phyloP scores from a whole-genome alignment of 2,329 filamentous ascomycete species.

The Diaporthe longicolla region DNA sequence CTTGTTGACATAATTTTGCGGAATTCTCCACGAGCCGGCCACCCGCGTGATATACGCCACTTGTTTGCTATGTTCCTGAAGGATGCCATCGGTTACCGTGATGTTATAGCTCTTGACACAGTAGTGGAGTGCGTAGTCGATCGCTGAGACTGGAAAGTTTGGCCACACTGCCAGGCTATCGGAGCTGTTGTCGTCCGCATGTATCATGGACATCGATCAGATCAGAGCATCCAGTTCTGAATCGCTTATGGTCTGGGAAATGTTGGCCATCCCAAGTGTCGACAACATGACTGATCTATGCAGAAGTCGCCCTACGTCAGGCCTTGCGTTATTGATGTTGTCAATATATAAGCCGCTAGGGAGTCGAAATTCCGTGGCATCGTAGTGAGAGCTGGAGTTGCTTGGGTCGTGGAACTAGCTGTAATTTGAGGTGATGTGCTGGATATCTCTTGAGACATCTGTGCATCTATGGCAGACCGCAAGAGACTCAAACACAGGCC shows the following conservation, averaged over 20 bases:
- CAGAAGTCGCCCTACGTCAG: no score
- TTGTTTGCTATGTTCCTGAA: neutral
- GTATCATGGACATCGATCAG: conserved; percentile 27
- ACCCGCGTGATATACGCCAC: neutral
- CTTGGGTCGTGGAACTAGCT: no score
- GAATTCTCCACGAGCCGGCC: neutral
- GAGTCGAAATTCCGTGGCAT: conserved; percentile 25
- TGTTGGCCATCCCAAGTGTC: conserved; percentile 3
- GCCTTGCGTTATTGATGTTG: neutral
- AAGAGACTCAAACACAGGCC: neutral
- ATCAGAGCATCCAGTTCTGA: conserved; percentile 19
- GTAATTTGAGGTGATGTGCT: neutral
- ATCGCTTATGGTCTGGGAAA: neutral
- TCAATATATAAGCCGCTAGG: conserved; percentile 25
- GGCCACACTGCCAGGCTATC: neutral
- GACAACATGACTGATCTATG: conserved; percentile 12
- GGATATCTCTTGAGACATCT: neutral
- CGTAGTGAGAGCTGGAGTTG: neutral
- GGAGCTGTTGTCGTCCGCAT: neutral
- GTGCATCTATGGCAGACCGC: conserved; percentile 1
- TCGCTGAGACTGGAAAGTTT: neutral
- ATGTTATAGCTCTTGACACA: conserved; percentile 27
- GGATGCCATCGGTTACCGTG: neutral
- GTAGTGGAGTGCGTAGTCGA: conserved; percentile 18
- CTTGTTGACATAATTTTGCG: neutral